Evolutionary conservation across 2,329 filamentous ascomycete genomes (phyloP).

Genomic region (Periconia digitata): DNA sequence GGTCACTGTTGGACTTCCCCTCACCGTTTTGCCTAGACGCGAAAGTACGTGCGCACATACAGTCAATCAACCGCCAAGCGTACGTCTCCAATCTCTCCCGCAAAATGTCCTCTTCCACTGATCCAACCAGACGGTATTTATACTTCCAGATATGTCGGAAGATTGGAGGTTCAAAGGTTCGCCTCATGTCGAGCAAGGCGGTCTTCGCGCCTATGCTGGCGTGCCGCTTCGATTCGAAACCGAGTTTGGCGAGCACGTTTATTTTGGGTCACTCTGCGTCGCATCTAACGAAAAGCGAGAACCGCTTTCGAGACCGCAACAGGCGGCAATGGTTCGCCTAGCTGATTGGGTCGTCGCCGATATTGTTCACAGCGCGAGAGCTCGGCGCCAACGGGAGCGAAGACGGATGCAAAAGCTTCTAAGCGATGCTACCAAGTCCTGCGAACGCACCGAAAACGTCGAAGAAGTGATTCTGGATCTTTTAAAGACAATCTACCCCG

Average conservation of each 20-base stretch:
- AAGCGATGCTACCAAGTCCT: conserved; percentile 21
- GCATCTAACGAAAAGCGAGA: conserved; percentile 40
- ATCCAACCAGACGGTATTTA: conserved; percentile 40
- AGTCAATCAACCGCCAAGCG: conserved; percentile 37
- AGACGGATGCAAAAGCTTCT: conserved; percentile 43
- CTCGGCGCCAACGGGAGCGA: conserved; percentile 45
- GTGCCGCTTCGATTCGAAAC: conserved; percentile 44
- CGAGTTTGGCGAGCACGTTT: conserved; percentile 44
- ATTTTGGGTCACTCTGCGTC: conserved; percentile 49
- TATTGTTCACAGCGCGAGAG: conserved; percentile 43
- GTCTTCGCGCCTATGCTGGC: conserved; percentile 47
- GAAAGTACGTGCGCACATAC: conserved; percentile 52
- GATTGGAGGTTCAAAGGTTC: conserved; percentile 51
- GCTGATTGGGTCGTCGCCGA: conserved; percentile 47
- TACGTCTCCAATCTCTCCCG: conserved; percentile 17
- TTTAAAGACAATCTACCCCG: conserved; percentile 39
- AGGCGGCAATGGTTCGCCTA: conserved; percentile 39
- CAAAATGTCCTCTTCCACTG: not conserved
- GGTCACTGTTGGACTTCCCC: conserved; percentile 45
- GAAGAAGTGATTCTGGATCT: conserved; percentile 31
- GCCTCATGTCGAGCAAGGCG: conserved; percentile 45
- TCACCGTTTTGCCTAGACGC: conserved; percentile 48
- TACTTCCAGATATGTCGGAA: conserved; percentile 44
- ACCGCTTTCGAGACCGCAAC: conserved; percentile 33
- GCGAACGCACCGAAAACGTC: conserved; percentile 21